These are phyloP conservation scores for Pseudogymnoascus verrucosus DNA, from an alignment of 2,329 filamentous ascomycete genomes.

Conservation along the genomic window DNA sequence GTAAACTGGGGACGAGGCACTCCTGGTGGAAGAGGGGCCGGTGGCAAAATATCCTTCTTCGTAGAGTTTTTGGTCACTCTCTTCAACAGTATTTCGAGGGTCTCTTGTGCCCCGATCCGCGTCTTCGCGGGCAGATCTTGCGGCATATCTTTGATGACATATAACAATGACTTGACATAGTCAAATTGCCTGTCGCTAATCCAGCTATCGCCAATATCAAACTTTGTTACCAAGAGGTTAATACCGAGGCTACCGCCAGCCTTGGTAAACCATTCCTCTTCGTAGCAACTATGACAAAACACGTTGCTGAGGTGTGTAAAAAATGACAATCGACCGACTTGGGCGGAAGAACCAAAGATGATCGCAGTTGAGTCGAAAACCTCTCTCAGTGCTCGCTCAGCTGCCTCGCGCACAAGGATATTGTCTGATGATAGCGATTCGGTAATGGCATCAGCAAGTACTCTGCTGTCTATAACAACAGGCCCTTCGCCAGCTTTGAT, in stretches of 20 bases:
- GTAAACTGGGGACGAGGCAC: conserved; percentile 49
- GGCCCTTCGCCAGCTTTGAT: conserved; percentile 80
- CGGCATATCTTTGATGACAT: conserved; percentile 97
- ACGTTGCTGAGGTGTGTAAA: conserved; percentile 75
- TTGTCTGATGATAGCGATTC: conserved; percentile 86
- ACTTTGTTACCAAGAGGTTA: conserved; percentile 72
- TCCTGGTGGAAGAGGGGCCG: conserved; percentile 46
- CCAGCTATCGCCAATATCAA: conserved; percentile 80
- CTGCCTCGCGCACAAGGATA: conserved; percentile 69
- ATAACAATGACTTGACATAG: conserved; percentile 84
- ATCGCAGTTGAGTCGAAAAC: conserved; percentile 68
- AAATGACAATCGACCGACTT: conserved; percentile 70
- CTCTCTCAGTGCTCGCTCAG: conserved; percentile 67
- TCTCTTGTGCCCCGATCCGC: conserved; percentile 71
- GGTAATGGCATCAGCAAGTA: conserved; percentile 82
- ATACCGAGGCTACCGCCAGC: conserved; percentile 88
- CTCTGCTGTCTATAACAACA: conserved; percentile 75
- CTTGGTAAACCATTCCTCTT: conserved; percentile 98
- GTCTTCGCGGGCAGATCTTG: conserved; percentile 88
- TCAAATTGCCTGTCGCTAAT: conserved; percentile 75
- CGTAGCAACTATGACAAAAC: conserved; percentile 92
- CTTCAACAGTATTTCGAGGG: conserved; percentile 69
- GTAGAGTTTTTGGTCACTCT: conserved; percentile 71
- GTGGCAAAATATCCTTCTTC: conserved; percentile 62
- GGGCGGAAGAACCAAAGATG: conserved; percentile 68